Conservation (phyloP, 2,329 filamentous ascomycete species). For the Stagonosporopsis vannaccii region DNA sequence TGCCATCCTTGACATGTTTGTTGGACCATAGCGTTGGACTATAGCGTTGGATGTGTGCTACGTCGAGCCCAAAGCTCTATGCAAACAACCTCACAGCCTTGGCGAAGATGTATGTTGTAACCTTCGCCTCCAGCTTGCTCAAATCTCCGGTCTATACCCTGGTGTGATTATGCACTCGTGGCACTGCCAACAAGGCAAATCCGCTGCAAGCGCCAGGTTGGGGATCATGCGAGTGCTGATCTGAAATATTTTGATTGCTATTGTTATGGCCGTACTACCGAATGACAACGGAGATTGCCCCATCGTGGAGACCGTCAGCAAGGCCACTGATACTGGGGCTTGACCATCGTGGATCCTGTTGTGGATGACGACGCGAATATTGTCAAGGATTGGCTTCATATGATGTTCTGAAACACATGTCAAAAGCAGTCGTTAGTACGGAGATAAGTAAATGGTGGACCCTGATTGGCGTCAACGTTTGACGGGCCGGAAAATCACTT, state of each 20-base stretch:
- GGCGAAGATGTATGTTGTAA: slow-evolving; percentile 23
- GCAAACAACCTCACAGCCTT: slow-evolving; percentile 27
- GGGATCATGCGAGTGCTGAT: slow-evolving; percentile 30
- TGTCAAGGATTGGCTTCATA: slow-evolving; percentile 23
- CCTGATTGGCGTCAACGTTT: slow-evolving; percentile 18
- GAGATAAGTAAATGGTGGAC: slow-evolving; percentile 7
- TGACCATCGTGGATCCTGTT: slow-evolving; percentile 38
- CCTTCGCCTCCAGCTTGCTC: background rate
- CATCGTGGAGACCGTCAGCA: slow-evolving; percentile 17
- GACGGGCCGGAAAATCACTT: slow-evolving; percentile 25
- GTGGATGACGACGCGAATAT: slow-evolving; percentile 22
- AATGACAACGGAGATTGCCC: slow-evolving; percentile 20
- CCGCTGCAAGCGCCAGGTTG: slow-evolving; percentile 23
- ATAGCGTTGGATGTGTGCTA: slow-evolving; percentile 20
- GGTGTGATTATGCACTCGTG: slow-evolving; percentile 20
- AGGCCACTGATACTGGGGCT: slow-evolving; percentile 20
- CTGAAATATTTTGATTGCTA: slow-evolving; percentile 19
- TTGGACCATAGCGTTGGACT: slow-evolving; percentile 18
- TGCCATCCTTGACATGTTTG: slow-evolving; percentile 26
- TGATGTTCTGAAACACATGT: slow-evolving; percentile 20
- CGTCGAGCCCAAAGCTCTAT: slow-evolving; percentile 20
- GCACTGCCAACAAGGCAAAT: slow-evolving; percentile 28
- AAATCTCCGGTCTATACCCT: slow-evolving; percentile 10
- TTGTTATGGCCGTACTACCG: slow-evolving; percentile 19
- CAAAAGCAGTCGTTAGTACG: slow-evolving; percentile 22